Base-by-base conservation (phyloP, 2,329 filamentous ascomycete species). In the Lachnellula occidentalis region DNA sequence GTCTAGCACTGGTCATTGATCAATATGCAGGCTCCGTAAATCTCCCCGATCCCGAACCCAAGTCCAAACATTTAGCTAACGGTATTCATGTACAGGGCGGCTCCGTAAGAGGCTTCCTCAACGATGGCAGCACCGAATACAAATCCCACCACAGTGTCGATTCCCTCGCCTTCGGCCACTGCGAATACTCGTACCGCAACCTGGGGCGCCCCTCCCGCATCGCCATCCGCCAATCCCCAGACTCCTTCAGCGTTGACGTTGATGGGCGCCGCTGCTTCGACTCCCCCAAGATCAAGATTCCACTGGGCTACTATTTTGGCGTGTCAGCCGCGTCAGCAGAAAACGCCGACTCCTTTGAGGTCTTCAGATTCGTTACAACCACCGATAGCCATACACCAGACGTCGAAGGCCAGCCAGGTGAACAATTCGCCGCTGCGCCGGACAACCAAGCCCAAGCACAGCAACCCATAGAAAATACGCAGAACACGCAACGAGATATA, bases 321-420 rank as follows among this genome's bases (percentile, higher is more conserved):
- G 75, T 99, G 63, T 90, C 88, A 12, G 94, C 92, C 42, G 88
- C 90, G 15, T 92, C 90, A 3, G 88, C 90, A 31, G 92, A 97
- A 62, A 92, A 85, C 65, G 91, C 94, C 0, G 94, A 99, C 73
- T 95, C 90, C 5, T 95, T 96, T 66, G 94, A 99, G 72, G 72
- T 96, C 61, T 94, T 92, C 77, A 95, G 92, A 70, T 81, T 97
- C 68, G 79, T 88, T 36, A 82, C 94, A 50, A 82, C 85, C 67
- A 85, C 80, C 11, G 80, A 83, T 24, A 69, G 70, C 31, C 69
- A 64, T 34, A 58, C 52, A 66, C 54, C 65, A 27, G 66, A 71
- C 48, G 64, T 69, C 11, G 54, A 36, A 9, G 54, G 47, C n/a
- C 42, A 57, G 21, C 53, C 53, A 48, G 43, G 57, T 34, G 51